phyloP scores from a whole-genome alignment of 768 basidiomycete species.

The Hydnomerulius pinastri region DNA sequence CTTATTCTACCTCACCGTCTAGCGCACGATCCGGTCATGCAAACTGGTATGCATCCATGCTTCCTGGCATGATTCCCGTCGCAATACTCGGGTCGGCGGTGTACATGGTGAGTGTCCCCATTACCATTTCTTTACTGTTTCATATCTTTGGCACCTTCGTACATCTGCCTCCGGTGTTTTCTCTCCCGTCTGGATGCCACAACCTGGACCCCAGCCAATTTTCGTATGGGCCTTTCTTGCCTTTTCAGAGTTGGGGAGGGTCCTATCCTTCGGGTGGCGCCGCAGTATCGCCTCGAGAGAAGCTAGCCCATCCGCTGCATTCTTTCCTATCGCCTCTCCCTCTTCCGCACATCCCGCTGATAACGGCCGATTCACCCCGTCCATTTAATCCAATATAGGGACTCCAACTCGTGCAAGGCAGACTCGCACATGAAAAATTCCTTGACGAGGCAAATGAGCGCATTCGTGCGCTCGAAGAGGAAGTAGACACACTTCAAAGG shows the following conservation, averaged over 20 bases:
- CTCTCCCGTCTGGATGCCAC: neutral
- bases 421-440: conserved; percentile 71
- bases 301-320: neutral
- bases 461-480: conserved; percentile 57
- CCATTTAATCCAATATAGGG: conserved; percentile 43
- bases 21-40: conserved; percentile 50
- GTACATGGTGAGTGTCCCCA: conserved; percentile 57
- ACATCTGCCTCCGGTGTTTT: conserved; percentile 3
- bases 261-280: conserved; percentile 7
- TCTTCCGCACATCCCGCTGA: conserved; percentile 6
- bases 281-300: conserved; percentile 8
- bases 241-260: too few species aligned
- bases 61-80: conserved; percentile 79
- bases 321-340: conserved; percentile 4
- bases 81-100: conserved; percentile 77
- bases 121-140: neutral
- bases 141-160: too few species aligned
- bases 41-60: conserved; percentile 65
- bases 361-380: conserved; percentile 11
- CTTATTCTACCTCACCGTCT: conserved; percentile 12
- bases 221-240: neutral
- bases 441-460: conserved; percentile 59
- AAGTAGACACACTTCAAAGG: conserved; percentile 47
- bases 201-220: neutral
- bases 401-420: conserved; percentile 62